Evolutionary conservation across 257 asterid genomes (phyloP), one percentile per base, ranked within the genome.

Genomic region (Paraleonurus japonicus): DNA sequence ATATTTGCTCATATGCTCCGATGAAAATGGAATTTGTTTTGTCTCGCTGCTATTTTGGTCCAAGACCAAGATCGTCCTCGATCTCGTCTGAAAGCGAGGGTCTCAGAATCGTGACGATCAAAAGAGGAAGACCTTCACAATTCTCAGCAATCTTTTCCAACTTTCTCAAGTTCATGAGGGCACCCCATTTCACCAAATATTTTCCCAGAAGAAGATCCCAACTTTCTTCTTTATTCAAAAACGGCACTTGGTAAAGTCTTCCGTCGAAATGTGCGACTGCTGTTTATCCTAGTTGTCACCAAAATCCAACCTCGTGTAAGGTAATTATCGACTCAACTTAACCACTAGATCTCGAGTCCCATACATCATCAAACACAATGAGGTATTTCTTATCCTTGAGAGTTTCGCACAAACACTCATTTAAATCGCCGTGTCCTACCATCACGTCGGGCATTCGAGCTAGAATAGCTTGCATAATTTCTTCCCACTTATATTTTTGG

Each of bases 121-220:
- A 15, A n/a, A 57, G 75, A n/a, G 74, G 66, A 57, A 69, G 67
- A n/a, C 74, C 67, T 8, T 69, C 51, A 43, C 51, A 43, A 41
- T 41, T 41, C n/a, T 10, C 48, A 41, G 48, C 48, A 11, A 41
- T 41, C 48, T 41, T 41, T 43, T 12, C 51, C 51, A 13, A 19
- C 5, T 43, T 43, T 15, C 51, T 3, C 51, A 15, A 43, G 51
- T 3, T 43, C 7, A 67, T 0, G 11, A 2, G 72, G 72, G 62
- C 72, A 67, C 2, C 9, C 3, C 33, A 11, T 19, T 17, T 19
- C n/a, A 19, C 6, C 72, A 67, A 43, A 43, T 15, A 43, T 15
- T 19, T 43, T 43, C 51, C 19, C 51, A 13, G 24, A 13, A 43
- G 51, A 43, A 43, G 51, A 43, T 43, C 51, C 51, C 51, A 43